Conservation (phyloP, 345 rosid genomes). For the Iberis pinnata region DNA sequence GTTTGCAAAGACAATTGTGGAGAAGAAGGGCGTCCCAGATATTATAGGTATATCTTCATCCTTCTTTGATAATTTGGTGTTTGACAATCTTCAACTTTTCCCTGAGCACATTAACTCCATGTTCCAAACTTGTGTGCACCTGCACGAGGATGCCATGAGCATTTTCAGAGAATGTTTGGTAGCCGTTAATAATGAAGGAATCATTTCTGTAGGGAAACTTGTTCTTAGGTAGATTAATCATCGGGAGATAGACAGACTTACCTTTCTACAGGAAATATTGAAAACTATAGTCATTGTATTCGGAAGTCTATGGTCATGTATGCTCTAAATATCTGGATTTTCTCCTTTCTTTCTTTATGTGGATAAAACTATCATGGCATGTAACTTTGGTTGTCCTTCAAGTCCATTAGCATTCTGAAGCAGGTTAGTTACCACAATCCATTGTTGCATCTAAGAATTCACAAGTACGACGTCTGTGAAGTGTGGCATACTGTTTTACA, state of each 20-base stretch:
- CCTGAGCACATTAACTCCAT: neutral
- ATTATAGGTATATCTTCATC: slow-evolving; percentile 49
- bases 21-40: slow-evolving; percentile 83
- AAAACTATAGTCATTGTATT: neutral
- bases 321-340: neutral
- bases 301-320: neutral
- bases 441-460: neutral
- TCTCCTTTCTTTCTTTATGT: neutral
- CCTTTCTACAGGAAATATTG: neutral
- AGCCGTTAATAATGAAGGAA: neutral
- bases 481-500: neutral
- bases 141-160: neutral
- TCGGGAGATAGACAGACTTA: neutral
- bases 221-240: neutral
- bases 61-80: neutral
- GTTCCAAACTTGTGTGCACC: neutral
- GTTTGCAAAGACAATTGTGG: slow-evolving; percentile 57
- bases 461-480: neutral
- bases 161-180: neutral
- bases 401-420: neutral
- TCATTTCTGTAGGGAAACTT: neutral
- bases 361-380: slow-evolving; percentile 1
- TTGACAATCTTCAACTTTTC: slow-evolving; percentile 1
- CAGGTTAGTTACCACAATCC: neutral
- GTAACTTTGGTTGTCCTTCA: neutral